Conservation (phyloP, 2,329 filamentous ascomycete species). For the Neonectria ditissima region DNA sequence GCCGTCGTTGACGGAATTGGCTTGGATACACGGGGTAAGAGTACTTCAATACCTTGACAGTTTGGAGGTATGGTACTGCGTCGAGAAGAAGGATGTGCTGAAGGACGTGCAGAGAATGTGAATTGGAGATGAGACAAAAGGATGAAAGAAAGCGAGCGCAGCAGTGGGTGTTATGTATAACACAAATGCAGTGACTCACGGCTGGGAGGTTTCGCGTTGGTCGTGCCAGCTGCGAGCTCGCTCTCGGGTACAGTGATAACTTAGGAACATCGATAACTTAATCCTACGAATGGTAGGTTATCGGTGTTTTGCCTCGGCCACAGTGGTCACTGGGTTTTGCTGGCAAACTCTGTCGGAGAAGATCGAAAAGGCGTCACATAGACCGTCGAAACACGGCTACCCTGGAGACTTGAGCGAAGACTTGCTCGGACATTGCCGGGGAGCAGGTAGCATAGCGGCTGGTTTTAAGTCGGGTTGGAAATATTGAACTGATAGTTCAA, state of each 20-base stretch:
- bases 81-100: background rate
- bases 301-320: background rate
- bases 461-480: too few species aligned
- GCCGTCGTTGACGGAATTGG: background rate
- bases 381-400: too few species aligned
- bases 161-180: background rate
- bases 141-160: background rate
- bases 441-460: too few species aligned
- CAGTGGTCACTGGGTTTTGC: background rate
- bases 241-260: too few species aligned
- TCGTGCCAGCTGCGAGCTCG: background rate
- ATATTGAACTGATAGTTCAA: too few species aligned
- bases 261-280: background rate
- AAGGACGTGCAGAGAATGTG: background rate
- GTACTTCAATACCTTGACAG: too few species aligned
- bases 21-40: too few species aligned
- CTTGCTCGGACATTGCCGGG: too few species aligned
- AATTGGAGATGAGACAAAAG: background rate
- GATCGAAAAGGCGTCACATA: too few species aligned
- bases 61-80: background rate
- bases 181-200: background rate
- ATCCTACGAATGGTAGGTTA: background rate
- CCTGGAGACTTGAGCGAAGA: too few species aligned
- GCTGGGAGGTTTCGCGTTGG: background rate
- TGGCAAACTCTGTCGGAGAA: background rate